Evolutionary conservation across 2,329 filamentous ascomycete genomes (phyloP).

Genomic region (Nemania sp.): DNA sequence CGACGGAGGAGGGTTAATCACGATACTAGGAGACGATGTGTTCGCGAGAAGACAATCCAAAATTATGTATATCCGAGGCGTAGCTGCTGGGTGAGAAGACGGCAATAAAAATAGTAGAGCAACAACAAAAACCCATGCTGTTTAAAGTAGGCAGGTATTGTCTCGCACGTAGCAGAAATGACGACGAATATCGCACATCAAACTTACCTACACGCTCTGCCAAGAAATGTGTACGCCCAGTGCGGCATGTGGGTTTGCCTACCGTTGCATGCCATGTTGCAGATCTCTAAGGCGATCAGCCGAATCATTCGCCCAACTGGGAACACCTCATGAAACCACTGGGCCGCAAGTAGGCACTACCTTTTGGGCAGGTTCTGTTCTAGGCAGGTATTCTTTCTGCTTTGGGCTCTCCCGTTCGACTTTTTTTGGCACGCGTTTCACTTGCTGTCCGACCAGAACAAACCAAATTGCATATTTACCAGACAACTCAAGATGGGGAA

Average conservation of each 20-base stretch:
- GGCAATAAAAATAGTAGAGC: not conserved
- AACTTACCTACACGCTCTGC: not conserved
- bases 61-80: not conserved
- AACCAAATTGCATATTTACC: too few species aligned
- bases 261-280: conserved; percentile 27
- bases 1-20: not conserved
- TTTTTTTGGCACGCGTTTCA: too few species aligned
- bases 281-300: conserved; percentile 34
- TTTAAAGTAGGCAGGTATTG: too few species aligned
- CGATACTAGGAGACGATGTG: not conserved
- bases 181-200: not conserved
- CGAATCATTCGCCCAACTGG: conserved; percentile 31
- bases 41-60: not conserved
- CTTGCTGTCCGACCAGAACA: too few species aligned
- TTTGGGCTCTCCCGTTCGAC: too few species aligned
- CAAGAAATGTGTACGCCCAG: conserved; percentile 3
- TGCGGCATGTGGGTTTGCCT: too few species aligned
- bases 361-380: too few species aligned
- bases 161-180: not conserved
- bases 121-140: not conserved
- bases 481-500: too few species aligned
- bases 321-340: conserved; percentile 15
- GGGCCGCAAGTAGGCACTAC: too few species aligned
- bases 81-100: not conserved
- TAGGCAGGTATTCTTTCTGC: too few species aligned